These are phyloP conservation scores for Penicillium palitans DNA, from an alignment of 2,329 filamentous ascomycete species.

Conservation along the genomic window DNA sequence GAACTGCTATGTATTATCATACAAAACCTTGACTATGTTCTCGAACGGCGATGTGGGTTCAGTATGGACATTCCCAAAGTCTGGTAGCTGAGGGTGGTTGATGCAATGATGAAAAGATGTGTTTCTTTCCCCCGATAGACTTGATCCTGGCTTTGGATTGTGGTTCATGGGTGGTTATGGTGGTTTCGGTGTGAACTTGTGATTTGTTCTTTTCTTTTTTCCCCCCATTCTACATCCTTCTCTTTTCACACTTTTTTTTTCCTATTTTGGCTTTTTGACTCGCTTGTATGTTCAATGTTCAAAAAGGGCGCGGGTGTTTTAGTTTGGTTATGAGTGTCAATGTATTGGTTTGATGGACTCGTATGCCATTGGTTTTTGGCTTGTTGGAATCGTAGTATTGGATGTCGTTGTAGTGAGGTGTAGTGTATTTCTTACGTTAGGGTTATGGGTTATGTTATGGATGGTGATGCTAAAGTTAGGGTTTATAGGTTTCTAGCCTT, in stretches of 20 bases:
- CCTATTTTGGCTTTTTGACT: conserved; percentile 1
- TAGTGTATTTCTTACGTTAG: conserved; percentile 6
- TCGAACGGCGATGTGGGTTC: not conserved
- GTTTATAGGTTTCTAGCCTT: not conserved
- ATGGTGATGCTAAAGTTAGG: not conserved
- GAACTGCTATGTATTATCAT: conserved; percentile 29
- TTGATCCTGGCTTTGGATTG: conserved; percentile 1
- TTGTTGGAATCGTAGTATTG: conserved; percentile 1
- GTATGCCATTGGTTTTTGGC: not conserved
- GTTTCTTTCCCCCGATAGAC: conserved; percentile 1
- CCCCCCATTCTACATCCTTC: not conserved
- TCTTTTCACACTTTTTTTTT: not conserved
- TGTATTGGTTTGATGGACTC: conserved; percentile 3
- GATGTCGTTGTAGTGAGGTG: not conserved
- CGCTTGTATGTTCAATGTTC: not conserved
- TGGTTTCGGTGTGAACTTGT: not conserved
- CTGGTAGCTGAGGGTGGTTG: not conserved
- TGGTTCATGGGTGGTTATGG: not conserved
- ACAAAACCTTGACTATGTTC: conserved; percentile 17
- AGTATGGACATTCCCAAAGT: conserved; percentile 3
- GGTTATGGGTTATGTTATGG: too few species aligned
- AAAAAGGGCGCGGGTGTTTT: conserved; percentile 5
- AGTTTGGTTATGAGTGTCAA: conserved; percentile 13
- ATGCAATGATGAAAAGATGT: conserved; percentile 4
- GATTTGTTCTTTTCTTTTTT: not conserved